Percentiles rank a stretch among this genome's conserved stretches.
phyloP scores from a whole-genome alignment of 2,329 filamentous ascomycete species.

The Ophiocordyceps camponoti-leonardi region DNA sequence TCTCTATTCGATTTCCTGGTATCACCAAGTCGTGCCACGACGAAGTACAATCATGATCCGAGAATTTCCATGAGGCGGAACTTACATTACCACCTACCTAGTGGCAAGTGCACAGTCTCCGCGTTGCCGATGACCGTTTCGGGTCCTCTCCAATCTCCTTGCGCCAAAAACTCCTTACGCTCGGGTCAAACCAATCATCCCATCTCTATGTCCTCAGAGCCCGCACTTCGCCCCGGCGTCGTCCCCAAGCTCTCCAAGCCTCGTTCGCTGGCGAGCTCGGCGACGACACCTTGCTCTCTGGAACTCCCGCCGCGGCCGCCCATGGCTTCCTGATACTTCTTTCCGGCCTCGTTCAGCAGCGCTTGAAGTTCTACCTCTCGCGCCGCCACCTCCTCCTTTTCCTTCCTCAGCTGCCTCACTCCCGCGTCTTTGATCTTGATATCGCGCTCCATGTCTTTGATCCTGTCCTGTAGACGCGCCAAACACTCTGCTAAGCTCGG shows the following conservation, averaged over 20 bases:
- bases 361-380: conserved; percentile 68
- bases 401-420: conserved; percentile 48
- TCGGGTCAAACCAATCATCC: not conserved
- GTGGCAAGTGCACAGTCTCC: no score
- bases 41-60: no score
- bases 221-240: conserved; percentile 10
- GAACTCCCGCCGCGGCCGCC: conserved; percentile 11
- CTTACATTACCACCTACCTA: no score
- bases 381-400: conserved; percentile 49
- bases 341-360: conserved; percentile 64
- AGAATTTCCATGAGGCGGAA: no score
- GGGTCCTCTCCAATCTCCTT: not conserved
- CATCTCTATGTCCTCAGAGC: conserved; percentile 6
- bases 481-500: conserved; percentile 56
- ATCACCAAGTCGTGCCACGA: no score
- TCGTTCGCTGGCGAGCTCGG: conserved; percentile 13
- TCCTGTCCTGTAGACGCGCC: conserved; percentile 40
- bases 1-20: no score
- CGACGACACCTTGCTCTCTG: not conserved
- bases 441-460: conserved; percentile 46
- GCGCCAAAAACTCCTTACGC: not conserved
- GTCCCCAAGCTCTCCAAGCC: conserved; percentile 19
- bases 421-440: conserved; percentile 41
- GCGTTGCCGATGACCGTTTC: no score
- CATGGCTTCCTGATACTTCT: conserved; percentile 34